Percentiles rank a stretch among this genome's conserved stretches.
Conservation (phyloP, 352 stramenopile species). For the Globisporangium parvum region DNA sequence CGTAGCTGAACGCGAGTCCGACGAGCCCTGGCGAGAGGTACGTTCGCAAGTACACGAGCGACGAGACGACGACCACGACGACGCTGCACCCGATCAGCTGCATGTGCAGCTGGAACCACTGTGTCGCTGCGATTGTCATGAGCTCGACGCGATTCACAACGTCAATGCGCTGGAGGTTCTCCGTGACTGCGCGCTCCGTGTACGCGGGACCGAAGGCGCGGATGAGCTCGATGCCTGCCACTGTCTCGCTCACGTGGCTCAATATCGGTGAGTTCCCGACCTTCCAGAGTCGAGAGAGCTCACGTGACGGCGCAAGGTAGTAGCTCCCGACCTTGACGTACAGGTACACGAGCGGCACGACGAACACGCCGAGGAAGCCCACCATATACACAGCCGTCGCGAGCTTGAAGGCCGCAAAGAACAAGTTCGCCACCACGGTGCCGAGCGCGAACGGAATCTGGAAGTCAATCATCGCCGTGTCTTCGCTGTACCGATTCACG, state of each 20-base stretch:
- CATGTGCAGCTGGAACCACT: slow-evolving; percentile 49
- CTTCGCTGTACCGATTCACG: slow-evolving; percentile 79
- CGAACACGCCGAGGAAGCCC: slow-evolving; percentile 50
- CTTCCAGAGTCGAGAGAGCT: slow-evolving; percentile 29
- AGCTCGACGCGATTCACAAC: slow-evolving; percentile 23
- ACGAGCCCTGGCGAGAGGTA: slow-evolving; percentile 56
- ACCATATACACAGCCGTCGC: slow-evolving; percentile 55
- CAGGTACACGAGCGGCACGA: slow-evolving; percentile 53
- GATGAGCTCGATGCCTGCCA: slow-evolving; percentile 31
- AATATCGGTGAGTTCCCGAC: slow-evolving; percentile 25
- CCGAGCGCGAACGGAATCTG: slow-evolving; percentile 20
- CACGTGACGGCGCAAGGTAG: slow-evolving; percentile 26
- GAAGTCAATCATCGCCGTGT: slow-evolving; percentile 83
- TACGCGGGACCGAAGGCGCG: slow-evolving; percentile 23
- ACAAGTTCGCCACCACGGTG: slow-evolving; percentile 33
- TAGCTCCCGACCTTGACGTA: slow-evolving; percentile 26
- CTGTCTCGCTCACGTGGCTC: slow-evolving; percentile 27
- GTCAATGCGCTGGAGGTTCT: slow-evolving; percentile 22
- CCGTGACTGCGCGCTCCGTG: slow-evolving; percentile 12
- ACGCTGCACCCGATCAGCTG: slow-evolving; percentile 39
- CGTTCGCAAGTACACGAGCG: slow-evolving; percentile 23
- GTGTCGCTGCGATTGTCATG: slow-evolving; percentile 11
- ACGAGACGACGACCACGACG: slow-evolving; percentile 31
- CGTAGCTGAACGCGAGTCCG: slow-evolving; percentile 87
- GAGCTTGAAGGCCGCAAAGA: slow-evolving; percentile 55